A percentile compares a stretch with the other conserved stretches of the same genome.
These are phyloP conservation scores for Aspergillus novoparasiticus DNA, from an alignment of 2,329 filamentous ascomycete species.

Conservation along the genomic window DNA sequence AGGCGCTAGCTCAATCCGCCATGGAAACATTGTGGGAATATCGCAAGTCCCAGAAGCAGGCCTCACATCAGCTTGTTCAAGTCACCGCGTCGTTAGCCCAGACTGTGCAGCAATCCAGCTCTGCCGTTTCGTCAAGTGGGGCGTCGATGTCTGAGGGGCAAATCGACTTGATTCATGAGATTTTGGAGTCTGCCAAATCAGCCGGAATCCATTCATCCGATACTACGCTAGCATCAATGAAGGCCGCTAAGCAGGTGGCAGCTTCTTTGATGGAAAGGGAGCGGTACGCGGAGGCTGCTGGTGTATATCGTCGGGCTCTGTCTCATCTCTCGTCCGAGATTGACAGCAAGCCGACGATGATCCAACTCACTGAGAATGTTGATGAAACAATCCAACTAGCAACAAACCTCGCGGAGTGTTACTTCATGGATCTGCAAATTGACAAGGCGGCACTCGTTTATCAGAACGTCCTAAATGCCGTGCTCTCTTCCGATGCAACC, in stretches of 20 bases:
- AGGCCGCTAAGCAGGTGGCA: not conserved
- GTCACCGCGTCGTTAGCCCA: not conserved
- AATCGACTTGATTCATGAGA: not conserved
- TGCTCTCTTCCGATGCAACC: not conserved
- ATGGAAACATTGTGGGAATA: not conserved
- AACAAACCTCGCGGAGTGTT: not conserved
- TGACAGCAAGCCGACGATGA: not conserved
- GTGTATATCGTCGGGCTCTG: not conserved
- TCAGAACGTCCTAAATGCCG: not conserved
- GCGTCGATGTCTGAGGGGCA: not conserved
- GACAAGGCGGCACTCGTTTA: slow-evolving; percentile 2
- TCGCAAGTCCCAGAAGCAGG: not conserved
- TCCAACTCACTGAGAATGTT: slow-evolving; percentile 1
- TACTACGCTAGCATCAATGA: not conserved
- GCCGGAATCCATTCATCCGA: not conserved
- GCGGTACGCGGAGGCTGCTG: not conserved
- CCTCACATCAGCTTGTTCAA: not conserved
- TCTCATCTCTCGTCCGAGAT: not conserved
- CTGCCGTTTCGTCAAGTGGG: not conserved
- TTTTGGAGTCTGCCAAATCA: not conserved
- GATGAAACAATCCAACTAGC: not conserved
- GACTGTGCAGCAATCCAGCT: not conserved
- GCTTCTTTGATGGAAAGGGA: not conserved
- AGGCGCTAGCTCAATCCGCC: not conserved
- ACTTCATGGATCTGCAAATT: slow-evolving; percentile 3